Evolutionary conservation across 78 protist species (phyloP).

Genomic region (Dictyostelium intermedium): DNA sequence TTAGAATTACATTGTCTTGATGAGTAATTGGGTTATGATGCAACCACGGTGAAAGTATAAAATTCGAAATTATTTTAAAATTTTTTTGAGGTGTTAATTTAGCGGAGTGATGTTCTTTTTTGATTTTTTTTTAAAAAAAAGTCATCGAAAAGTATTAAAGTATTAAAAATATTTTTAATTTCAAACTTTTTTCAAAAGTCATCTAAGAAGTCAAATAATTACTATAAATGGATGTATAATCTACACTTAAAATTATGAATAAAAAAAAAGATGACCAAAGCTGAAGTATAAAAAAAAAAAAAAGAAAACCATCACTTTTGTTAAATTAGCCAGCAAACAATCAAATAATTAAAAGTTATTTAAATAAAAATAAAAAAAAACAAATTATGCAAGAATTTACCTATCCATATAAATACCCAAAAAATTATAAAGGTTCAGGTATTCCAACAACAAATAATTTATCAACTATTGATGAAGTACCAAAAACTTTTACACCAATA

Average conservation of each 20-base stretch:
- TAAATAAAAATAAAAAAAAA: background rate
- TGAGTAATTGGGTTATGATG: background rate
- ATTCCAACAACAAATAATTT: background rate
- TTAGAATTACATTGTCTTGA: background rate
- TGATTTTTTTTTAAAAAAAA: background rate
- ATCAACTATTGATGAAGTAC: background rate
- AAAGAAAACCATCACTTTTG: background rate
- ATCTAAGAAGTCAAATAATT: background rate
- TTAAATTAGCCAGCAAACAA: background rate
- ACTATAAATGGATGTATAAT: background rate
- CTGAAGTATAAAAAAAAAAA: background rate
- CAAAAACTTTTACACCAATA: constrained; percentile 21
- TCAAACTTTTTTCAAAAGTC: background rate
- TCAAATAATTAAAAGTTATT: background rate
- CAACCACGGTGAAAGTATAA: too few relatives aligned
- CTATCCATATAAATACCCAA: constrained; percentile 10
- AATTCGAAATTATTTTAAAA: too few relatives aligned
- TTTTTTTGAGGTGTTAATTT: too few relatives aligned
- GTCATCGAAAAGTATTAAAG: background rate
- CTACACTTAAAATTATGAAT: background rate
- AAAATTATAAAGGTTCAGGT: constrained; percentile 5
- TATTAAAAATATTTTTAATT: background rate
- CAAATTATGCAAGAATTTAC: background rate
- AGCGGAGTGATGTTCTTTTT: too few relatives aligned
- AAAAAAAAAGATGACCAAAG: background rate